Base-by-base conservation (phyloP, 495 filamentous ascomycete species). In the Aspergillus diversus region DNA sequence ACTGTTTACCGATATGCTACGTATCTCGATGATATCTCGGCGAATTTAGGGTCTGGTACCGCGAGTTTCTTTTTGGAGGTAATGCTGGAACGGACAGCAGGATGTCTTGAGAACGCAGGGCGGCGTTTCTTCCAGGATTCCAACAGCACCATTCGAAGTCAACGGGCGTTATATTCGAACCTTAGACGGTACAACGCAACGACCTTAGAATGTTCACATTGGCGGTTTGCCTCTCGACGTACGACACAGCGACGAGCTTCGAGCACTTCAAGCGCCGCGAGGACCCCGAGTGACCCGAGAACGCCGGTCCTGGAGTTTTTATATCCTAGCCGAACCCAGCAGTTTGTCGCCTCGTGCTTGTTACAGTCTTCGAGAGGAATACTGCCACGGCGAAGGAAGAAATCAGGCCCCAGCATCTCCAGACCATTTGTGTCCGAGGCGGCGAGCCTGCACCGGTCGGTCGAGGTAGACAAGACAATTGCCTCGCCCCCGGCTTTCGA, bases 81-180 rank as follows among this genome's bases (percentile, higher is more conserved):
- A 71, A 96, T 96, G 92, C 89, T 94, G 76, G 91, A 96, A 89
- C 89, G 88, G 74, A 89, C 89, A 58, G 86, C 86, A 61, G 84
- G 85, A 80, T 90, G 86, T 80, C 83, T 93, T 75, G 86, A 93
- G 84, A 86, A 85, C 80, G 90, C 88, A 82, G 86, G 84, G 75
- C 84, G 86, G 72, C 83, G 83, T 77, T 81, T 90, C 66, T 76
- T 92, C 65, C 89, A 85, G 68, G 79, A 81, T 60, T 69, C 83
- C 39, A 80, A 77, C 48, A 79, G 78, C 63, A 73, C 81, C n/a
- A 75, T 83, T 64, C 85, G 80, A 68, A 84, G 77, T 66, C 79
- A 81, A 66, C 85, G 85, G 52, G 77, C 80, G 53, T 81, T 93
- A 15, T 87, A 88, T 64, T 84, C 84, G 32, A 71, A 77, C 56